These are phyloP conservation scores for Xylariales sp. DNA, from an alignment of 2,329 filamentous ascomycete genomes.

Conservation along the genomic window DNA sequence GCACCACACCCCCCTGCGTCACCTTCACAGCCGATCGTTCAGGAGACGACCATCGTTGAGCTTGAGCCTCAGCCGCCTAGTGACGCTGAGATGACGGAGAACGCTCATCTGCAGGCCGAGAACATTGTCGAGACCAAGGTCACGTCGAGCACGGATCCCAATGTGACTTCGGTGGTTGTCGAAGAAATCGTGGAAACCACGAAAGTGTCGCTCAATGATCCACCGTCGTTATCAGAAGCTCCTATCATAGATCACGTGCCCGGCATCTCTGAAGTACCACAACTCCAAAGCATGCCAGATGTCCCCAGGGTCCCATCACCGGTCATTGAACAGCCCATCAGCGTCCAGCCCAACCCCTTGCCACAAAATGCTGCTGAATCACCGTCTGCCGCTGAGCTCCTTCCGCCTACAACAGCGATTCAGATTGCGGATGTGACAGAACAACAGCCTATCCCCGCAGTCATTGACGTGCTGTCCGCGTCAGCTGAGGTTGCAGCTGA, in stretches of 20 bases:
- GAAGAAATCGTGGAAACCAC: conserved; percentile 5
- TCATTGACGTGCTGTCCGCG: background rate
- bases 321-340: background rate
- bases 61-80: background rate
- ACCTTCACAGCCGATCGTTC: background rate
- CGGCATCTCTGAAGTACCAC: background rate
- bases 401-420: background rate
- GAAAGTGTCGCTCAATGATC: background rate
- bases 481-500: background rate
- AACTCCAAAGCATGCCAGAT: background rate
- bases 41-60: background rate
- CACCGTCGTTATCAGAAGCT: background rate
- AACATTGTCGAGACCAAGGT: background rate
- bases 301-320: background rate
- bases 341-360: background rate
- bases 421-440: conserved; percentile 4
- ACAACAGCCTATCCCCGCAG: background rate
- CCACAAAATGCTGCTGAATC: background rate
- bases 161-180: background rate
- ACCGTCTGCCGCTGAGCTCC: background rate
- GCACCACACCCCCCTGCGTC: background rate
- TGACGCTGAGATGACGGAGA: conserved; percentile 7
- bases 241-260: background rate
- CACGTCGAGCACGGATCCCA: background rate
- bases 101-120: background rate